Base-by-base conservation (phyloP, 2,329 filamentous ascomycete species). In the Fusarium sp. region DNA sequence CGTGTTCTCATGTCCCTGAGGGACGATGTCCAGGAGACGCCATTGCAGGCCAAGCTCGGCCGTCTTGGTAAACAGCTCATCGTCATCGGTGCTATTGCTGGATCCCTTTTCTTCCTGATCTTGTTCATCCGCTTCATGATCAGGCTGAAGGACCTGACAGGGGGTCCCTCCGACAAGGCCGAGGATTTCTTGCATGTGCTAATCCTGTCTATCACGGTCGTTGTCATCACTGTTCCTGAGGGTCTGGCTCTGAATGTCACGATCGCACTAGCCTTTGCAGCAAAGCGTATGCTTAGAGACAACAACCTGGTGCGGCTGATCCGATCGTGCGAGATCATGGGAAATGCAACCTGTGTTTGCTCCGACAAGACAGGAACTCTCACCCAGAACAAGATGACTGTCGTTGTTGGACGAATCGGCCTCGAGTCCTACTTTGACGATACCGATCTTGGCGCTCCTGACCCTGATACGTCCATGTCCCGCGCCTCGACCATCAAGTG, bases 1-100 rank as follows among this genome's bases (percentile, higher is more conserved):
- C 93, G 94, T 78, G 95, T 91, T 4, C 89, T 95, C 84, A 92
- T 95, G 89, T 93, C 93, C 40, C 84, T 96, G 13, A 91, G 93
- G 70, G 92, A 94, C 75, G 92, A 94, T 70, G 91, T 91, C 66
- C 91, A 95, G 79, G 92, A 93, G 27, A 96, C 94, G 1, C 94
- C 94, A 5, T 70, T 96, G 9, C 94, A 96, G 81, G 91, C 89
- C 4, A 95, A 95, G 81, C 85, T 96, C 68, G 95, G 95, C 74
- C 87, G 91, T 5, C 86, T 96, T 20, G 94, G 94, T 8, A 93
- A 94, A 77, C 93, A 95, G 78, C 95, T 96, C 66, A 85, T 85
- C 27, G 81, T 82, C 2, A 82, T 85, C 64, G 84, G 85, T 10
- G 78, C 78, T 22, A 72, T 82, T 45, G 86, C 81, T n/a, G 85